phyloP scores from a whole-genome alignment of 306 rosid genomes.

The Cucurbita maxima region DNA sequence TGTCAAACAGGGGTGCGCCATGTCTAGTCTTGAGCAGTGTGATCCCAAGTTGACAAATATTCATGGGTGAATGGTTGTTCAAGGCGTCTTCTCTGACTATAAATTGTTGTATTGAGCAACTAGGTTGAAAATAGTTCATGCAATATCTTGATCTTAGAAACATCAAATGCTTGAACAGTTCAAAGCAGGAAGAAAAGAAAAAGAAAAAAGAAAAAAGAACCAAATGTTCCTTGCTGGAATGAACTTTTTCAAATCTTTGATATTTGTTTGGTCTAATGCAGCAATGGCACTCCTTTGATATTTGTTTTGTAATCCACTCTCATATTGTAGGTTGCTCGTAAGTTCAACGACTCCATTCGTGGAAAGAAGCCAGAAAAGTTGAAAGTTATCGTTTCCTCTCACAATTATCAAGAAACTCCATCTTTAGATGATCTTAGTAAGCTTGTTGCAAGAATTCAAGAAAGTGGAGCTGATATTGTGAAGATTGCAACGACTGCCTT shows the following conservation, averaged over 20 bases:
- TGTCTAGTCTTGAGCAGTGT: too few species aligned
- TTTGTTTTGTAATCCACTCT: not conserved
- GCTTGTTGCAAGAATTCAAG: slow-evolving; percentile 50
- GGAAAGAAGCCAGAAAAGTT: slow-evolving; percentile 35
- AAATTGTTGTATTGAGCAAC: too few species aligned
- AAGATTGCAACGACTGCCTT: slow-evolving; percentile 54
- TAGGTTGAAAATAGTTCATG: too few species aligned
- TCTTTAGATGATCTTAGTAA: slow-evolving; percentile 36
- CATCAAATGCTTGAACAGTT: too few species aligned
- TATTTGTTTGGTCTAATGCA: not conserved
- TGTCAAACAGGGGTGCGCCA: too few species aligned
- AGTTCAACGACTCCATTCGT: slow-evolving; percentile 23
- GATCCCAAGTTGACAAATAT: too few species aligned
- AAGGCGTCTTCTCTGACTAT: too few species aligned
- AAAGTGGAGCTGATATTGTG: slow-evolving; percentile 49
- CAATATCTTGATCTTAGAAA: too few species aligned
- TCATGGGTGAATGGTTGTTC: too few species aligned
- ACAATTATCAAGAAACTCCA: slow-evolving; percentile 46
- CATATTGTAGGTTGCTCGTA: slow-evolving; percentile 37
- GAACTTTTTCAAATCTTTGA: not conserved
- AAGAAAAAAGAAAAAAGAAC: too few species aligned
- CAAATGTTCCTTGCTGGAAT: too few species aligned
- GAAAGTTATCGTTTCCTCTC: slow-evolving; percentile 56
- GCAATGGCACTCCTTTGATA: not conserved
- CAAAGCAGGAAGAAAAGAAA: too few species aligned